Conservation (phyloP, 805 yeast species). For the Ogataea nonfermentans region DNA sequence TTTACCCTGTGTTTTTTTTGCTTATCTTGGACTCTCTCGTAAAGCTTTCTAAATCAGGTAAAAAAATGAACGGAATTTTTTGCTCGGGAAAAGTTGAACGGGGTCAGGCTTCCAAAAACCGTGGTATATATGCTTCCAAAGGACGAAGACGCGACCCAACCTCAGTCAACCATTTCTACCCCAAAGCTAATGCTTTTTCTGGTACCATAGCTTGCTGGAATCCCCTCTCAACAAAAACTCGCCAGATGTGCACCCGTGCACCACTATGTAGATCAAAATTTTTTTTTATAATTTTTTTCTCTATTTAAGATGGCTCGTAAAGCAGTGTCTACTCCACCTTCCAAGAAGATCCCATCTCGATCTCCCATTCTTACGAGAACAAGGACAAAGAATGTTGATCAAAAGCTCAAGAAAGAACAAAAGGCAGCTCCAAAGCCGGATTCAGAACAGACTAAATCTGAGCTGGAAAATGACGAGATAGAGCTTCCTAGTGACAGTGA, state of each 20-base stretch:
- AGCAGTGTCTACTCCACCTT: constrained; percentile 14
- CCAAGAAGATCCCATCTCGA: constrained; percentile 20
- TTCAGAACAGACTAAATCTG: constrained; percentile 13
- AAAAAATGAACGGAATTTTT: constrained; percentile 4
- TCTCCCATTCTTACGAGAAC: constrained; percentile 27
- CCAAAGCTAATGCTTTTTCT: too few relatives aligned
- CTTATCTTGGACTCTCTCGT: constrained; percentile 8
- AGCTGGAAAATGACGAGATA: constrained; percentile 15
- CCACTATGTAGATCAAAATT: constrained; percentile 8
- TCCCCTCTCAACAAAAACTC: too few relatives aligned
- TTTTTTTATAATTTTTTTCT: constrained; percentile 5
- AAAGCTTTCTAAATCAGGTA: constrained; percentile 12
- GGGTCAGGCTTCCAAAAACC: background rate
- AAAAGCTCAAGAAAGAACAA: constrained; percentile 11
- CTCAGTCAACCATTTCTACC: too few relatives aligned
- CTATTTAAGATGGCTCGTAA: constrained; percentile 7
- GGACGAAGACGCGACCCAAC: too few relatives aligned
- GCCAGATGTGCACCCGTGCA: constrained; percentile 12
- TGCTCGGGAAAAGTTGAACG: too few relatives aligned
- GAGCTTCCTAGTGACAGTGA: constrained; percentile 20
- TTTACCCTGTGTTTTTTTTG: constrained; percentile 4
- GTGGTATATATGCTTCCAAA: too few relatives aligned
- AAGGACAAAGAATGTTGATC: constrained; percentile 14
- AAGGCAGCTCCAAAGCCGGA: background rate
- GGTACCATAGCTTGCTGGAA: too few relatives aligned